Percentiles rank a stretch among this genome's conserved stretches.
Conservation (phyloP, 2,329 filamentous ascomycete genomes). For the Lachnellula cervina region DNA sequence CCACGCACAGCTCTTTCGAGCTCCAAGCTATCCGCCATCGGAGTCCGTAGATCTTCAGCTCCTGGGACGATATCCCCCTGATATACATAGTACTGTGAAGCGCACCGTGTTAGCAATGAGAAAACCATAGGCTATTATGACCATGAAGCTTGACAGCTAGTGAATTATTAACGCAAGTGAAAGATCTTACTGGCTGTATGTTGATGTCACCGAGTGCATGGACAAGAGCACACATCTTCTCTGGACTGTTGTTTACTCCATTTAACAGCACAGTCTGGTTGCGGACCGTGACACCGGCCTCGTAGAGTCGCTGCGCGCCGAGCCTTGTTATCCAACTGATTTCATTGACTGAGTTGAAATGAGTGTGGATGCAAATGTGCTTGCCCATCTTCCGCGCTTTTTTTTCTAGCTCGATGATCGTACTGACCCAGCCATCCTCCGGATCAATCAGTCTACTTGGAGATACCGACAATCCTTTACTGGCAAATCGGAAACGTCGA, state of each 20-base stretch:
- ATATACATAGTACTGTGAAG: no score
- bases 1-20: background rate
- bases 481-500: background rate
- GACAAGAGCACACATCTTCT: background rate
- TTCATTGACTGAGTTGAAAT: background rate
- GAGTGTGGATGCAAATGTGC: background rate
- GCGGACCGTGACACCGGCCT: background rate
- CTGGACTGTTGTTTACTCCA: background rate
- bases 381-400: background rate
- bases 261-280: background rate
- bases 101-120: no score
- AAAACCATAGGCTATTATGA: no score
- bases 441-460: background rate
- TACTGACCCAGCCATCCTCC: background rate
- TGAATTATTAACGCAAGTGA: no score
- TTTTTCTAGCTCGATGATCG: no score
- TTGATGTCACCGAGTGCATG: no score
- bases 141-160: no score
- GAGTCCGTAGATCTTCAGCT: conserved; percentile 2
- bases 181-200: no score
- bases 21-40: background rate
- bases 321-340: background rate
- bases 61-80: background rate
- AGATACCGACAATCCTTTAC: background rate
- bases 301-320: background rate